A percentile compares a stretch with the other conserved stretches of the same genome.
Conservation (phyloP, 1,284 basidiomycete species). For the Marasmius fiardii region DNA sequence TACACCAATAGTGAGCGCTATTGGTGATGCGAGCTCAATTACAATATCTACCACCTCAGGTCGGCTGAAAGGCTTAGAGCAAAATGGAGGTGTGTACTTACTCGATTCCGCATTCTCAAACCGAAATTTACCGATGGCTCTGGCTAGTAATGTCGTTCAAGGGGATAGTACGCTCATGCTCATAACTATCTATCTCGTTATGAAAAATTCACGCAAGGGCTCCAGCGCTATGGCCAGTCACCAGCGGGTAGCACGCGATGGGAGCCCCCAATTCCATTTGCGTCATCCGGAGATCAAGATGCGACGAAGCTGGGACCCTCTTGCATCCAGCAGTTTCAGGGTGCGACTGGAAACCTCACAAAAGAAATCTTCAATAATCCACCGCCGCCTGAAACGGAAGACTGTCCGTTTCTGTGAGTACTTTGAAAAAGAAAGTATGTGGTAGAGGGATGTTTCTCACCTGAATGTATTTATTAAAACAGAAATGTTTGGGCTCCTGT, state of each 20-base stretch:
- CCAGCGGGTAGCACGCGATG: slow-evolving; percentile 11
- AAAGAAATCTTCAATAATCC: slow-evolving; percentile 13
- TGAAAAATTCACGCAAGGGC: no score
- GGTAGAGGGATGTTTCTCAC: background rate
- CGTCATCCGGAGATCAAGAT: slow-evolving; percentile 4
- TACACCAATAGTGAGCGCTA: no score
- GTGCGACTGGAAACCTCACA: slow-evolving; percentile 3
- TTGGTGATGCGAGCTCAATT: background rate
- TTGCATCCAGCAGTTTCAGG: slow-evolving; percentile 17
- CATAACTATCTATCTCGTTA: no score
- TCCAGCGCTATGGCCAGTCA: no score
- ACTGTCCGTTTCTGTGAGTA: slow-evolving; percentile 17
- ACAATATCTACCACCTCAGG: slow-evolving; percentile 4
- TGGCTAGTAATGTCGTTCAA: no score
- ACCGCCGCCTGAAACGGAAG: slow-evolving; percentile 15
- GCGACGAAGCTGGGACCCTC: slow-evolving; percentile 12
- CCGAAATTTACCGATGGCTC: background rate
- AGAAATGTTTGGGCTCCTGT: slow-evolving; percentile 11
- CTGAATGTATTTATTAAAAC: background rate
- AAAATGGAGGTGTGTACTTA: background rate
- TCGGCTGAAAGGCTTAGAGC: background rate
- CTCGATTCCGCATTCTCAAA: background rate
- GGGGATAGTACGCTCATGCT: no score
- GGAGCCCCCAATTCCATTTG: slow-evolving; percentile 13
- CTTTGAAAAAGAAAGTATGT: no score